Evolutionary conservation across 2,329 filamentous ascomycete genomes (phyloP), one percentile per base, ranked within the genome.

Genomic region (Drechslera avenae): DNA sequence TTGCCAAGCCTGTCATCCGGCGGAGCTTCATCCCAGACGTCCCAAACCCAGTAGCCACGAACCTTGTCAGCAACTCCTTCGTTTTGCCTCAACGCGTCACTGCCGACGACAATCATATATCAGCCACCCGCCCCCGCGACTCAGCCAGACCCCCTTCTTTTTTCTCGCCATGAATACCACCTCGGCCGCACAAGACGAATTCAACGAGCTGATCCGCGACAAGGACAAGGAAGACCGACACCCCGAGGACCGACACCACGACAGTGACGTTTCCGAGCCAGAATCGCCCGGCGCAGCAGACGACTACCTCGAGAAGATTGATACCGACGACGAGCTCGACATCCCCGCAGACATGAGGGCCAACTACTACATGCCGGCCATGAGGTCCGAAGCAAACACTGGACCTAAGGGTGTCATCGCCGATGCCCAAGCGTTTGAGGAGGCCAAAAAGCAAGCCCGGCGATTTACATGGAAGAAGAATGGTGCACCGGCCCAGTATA

Each of bases 381-480:
- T 89, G 54, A 72, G 89, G 71, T 84, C 78, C 45, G 86, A 87
- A 50, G 83, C 85, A 59, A 86, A 89, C 61, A 93, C 89, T 2
- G 90, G 90, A 39, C 89, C 91, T 61, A 93, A 93, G 78, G 90
- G 90, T 56, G 90, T 94, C 73, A 93, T 94, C 67, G 88, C 89
- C 63, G 90, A 94, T 69, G 90, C 90, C 31, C 82, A 89, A 66
- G 85, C 86, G 65, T 93, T 88, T 73, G 87, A 90, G 75, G 80
- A 83, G 64, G 87, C 88, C 10, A 72, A 67, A 61, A 73, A 73
- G 59, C 67, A 72, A 56, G 66, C 67, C 7, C 54, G 65, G 19
- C 65, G 69, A 18, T 72, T 70, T 61, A 71, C 67, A n/a, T 70
- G 64, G 61, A 62, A 63, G 56, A 68, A 66, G 62, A 59, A 37